Evolutionary conservation across 2,329 filamentous ascomycete genomes (phyloP), one percentile per base, ranked within the genome.

Genomic region (Oidium heveae): DNA sequence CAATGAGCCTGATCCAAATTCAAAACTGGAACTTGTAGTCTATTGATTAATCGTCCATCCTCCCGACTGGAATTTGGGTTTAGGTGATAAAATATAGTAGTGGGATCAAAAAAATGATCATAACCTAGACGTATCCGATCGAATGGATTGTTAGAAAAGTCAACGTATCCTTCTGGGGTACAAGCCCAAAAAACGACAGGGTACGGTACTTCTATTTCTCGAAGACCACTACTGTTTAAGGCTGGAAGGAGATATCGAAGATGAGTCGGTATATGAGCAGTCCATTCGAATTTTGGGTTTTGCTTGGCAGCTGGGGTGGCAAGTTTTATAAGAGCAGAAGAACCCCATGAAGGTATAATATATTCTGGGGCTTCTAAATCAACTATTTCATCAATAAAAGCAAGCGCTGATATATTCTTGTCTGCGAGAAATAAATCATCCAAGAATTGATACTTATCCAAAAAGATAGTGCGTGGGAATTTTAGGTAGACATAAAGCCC

Each of bases 131-230:
- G 77, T n/a, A 74, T 70, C 6, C 85, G 73, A 65, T 95, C 88
- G 66, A 96, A 96, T 0, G 89, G 89, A 62, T 84, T 94, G 5
- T 73, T 75, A 0, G 75, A 67, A 67, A 89, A 84, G 61, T 84
- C 82, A 0, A 73, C 73, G 0, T 75, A 77, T 53, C 77, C 74
- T 10, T 77, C 74, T 0, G 80, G 76, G 8, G 75, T 72, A 63
- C 89, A 96, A 0, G 87, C 86, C 88, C 88, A 95, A 70, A 95
- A 95, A 0, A 95, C 75, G 0, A 77, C 75, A 0, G 89, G 89
- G 70, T 83, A 88, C 0, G 89, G 84, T 0, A 91, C 66, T n/a
- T 77, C 69, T 0, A 80, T 66, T 4, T 71, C 60, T 2, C 68
- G 66, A 58, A 76, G 71, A 2, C 80, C 80, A 2, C 71, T 71